Percentiles rank a stretch among this genome's conserved stretches.
These are phyloP conservation scores for Chaetomium cochliodes DNA, from an alignment of 495 filamentous ascomycete genomes.

Conservation along the genomic window DNA sequence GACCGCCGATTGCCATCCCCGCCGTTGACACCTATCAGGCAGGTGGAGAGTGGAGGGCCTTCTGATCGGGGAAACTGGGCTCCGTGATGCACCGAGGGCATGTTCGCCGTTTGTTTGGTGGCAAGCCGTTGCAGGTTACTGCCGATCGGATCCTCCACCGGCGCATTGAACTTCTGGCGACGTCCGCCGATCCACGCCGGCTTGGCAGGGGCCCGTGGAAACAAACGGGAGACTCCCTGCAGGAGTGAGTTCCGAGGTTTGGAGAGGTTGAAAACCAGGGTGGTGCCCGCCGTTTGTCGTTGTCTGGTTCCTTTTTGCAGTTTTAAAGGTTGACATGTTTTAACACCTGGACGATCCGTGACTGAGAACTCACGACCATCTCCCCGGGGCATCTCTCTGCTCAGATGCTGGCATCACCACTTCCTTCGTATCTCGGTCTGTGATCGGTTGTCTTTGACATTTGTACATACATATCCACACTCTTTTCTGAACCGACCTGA, in stretches of 20 bases:
- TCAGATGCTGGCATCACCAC: slow-evolving; percentile 26
- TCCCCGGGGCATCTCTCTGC: background rate
- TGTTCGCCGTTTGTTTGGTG: background rate
- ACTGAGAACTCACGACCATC: background rate
- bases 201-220: slow-evolving; percentile 13
- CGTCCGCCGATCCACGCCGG: slow-evolving; percentile 4
- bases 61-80: background rate
- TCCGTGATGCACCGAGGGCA: background rate
- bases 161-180: background rate
- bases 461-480: slow-evolving; percentile 9
- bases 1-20: background rate
- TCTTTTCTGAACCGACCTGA: background rate
- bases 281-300: background rate
- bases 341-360: background rate
- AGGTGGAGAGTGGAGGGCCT: background rate
- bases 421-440: slow-evolving; percentile 16
- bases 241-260: background rate
- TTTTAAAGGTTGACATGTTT: background rate
- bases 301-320: background rate
- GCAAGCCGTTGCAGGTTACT: background rate
- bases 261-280: slow-evolving; percentile 1
- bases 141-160: slow-evolving; percentile 3
- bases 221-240: slow-evolving; percentile 6
- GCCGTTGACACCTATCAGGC: background rate
- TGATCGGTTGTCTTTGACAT: slow-evolving; percentile 9